Conservation (phyloP, 176 grass and related monocot genomes). For the Ensete ventricosum region DNA sequence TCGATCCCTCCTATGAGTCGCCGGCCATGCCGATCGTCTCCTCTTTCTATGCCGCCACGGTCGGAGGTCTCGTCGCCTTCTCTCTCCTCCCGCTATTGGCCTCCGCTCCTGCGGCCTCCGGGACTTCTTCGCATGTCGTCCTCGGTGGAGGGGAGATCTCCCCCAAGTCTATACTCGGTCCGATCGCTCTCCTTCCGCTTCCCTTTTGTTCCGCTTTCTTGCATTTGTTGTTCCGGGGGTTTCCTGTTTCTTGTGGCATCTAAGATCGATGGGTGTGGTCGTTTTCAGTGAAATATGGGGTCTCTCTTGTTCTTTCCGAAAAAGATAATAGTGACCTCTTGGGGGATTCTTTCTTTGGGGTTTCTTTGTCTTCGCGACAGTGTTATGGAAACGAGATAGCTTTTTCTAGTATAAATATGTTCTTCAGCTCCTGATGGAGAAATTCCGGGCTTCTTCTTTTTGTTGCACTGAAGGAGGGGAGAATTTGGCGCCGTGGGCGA, state of each 20-base stretch:
- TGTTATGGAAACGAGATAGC: not conserved
- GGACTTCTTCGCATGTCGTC: not conserved
- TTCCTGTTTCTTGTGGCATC: not conserved
- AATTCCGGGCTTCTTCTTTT: not conserved
- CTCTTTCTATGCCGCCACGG: not conserved
- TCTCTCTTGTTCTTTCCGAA: not conserved
- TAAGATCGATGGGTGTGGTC: not conserved
- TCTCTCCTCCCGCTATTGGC: not conserved
- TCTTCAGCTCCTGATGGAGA: not conserved
- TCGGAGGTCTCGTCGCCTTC: not conserved
- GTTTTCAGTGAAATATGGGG: not conserved
- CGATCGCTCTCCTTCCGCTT: not conserved
- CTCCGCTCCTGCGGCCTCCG: not conserved
- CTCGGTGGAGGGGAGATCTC: conserved; percentile 10
- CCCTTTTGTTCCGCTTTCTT: not conserved
- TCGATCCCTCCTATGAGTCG: not conserved
- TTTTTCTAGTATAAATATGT: not conserved
- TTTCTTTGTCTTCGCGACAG: not conserved
- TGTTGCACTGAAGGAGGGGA: conserved; percentile 35
- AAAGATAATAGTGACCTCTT: not conserved
- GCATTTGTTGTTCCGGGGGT: not conserved
- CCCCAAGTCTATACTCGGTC: conserved; percentile 4
- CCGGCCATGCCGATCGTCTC: not conserved
- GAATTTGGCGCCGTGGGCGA: conserved; percentile 72
- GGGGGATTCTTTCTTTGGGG: not conserved